Evolutionary conservation across 164 flowering plant species (phyloP).

Genomic region (Aristolochia contorta): DNA sequence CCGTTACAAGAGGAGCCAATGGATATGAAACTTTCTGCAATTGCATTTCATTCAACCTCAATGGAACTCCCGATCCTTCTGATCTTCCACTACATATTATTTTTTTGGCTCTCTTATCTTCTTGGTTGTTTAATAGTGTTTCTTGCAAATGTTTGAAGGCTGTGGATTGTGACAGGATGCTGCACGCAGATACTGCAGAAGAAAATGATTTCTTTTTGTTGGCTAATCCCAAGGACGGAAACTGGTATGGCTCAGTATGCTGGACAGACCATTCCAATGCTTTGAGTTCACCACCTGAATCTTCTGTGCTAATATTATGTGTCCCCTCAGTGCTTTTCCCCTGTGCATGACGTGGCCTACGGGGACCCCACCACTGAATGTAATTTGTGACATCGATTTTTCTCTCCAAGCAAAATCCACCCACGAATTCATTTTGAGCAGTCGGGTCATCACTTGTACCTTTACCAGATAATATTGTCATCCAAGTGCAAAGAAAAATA

Average conservation of each 20-base stretch:
- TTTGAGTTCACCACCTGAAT: constrained; percentile 57
- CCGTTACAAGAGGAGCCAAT: constrained; percentile 48
- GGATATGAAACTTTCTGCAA: constrained; percentile 50
- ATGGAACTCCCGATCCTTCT: constrained; percentile 40
- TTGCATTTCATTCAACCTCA: constrained; percentile 42
- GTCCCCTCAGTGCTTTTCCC: constrained; percentile 47
- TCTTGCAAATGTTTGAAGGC: constrained; percentile 77
- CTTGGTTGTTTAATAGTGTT: constrained; percentile 35
- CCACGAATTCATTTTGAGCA: constrained; percentile 51
- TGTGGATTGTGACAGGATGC: constrained; percentile 65
- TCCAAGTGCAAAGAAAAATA: constrained; percentile 1
- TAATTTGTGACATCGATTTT: constrained; percentile 75
- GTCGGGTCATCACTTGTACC: constrained; percentile 58
- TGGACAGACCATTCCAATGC: constrained; percentile 39
- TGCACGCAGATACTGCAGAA: constrained; percentile 54
- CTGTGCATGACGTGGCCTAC: constrained; percentile 38
- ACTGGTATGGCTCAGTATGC: constrained; percentile 83
- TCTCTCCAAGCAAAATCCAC: constrained; percentile 59
- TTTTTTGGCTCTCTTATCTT: constrained; percentile 53
- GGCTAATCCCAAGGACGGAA: constrained; percentile 61
- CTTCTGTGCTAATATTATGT: constrained; percentile 34
- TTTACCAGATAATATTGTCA: constrained; percentile 8
- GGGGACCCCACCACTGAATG: constrained; percentile 92
- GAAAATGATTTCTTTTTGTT: constrained; percentile 28
- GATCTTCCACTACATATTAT: constrained; percentile 38